A percentile compares a stretch with the other conserved stretches of the same genome.
These are phyloP conservation scores for Corylus heterophylla DNA, from an alignment of 306 rosid genomes.

Conservation along the genomic window DNA sequence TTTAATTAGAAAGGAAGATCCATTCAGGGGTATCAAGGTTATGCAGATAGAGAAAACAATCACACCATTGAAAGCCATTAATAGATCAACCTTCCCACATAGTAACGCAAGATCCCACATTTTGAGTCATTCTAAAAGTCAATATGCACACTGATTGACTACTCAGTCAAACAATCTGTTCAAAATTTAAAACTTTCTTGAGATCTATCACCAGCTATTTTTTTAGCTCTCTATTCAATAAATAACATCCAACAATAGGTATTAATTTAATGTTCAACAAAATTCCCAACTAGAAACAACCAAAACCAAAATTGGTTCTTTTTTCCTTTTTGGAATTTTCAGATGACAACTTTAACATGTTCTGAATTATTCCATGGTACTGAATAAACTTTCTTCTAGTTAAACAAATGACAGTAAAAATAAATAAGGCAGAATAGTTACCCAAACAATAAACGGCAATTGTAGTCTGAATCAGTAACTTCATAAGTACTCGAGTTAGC, in stretches of 20 bases:
- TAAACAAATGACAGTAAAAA: constrained; percentile 17
- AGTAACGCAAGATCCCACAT: background rate
- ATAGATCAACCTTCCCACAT: background rate
- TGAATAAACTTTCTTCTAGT: constrained; percentile 13
- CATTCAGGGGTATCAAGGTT: background rate
- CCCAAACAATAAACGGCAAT: constrained; percentile 82
- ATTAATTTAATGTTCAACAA: background rate
- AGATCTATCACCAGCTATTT: background rate
- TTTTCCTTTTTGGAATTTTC: background rate
- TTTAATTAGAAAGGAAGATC: background rate
- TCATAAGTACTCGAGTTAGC: constrained; percentile 63
- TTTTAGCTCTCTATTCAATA: background rate
- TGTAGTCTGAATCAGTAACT: constrained; percentile 82
- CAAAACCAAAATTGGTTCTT: background rate
- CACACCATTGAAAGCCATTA: background rate
- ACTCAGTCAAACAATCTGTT: background rate
- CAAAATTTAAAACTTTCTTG: background rate
- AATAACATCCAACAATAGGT: background rate
- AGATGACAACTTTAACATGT: constrained; percentile 7
- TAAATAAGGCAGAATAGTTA: constrained; percentile 34
- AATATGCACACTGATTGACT: background rate
- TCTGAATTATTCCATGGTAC: constrained; percentile 12
- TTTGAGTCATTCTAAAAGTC: background rate
- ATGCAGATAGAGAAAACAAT: background rate
- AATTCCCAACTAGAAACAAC: background rate